Evolutionary conservation across 1,284 basidiomycete genomes (phyloP).

Genomic region (Marasmius tenuissimus): DNA sequence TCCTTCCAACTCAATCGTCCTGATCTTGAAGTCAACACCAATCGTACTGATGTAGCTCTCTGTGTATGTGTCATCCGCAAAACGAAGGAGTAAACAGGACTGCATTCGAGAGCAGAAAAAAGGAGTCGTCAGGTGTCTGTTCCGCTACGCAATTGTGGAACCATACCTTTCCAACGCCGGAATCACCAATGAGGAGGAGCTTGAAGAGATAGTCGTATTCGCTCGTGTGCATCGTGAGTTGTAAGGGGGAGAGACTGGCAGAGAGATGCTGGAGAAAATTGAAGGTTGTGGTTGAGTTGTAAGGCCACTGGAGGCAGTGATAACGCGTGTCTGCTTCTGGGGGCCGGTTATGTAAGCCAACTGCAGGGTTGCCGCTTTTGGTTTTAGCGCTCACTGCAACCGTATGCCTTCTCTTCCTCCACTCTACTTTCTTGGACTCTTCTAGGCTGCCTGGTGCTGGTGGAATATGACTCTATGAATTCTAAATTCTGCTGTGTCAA

Average conservation of each 20-base stretch:
- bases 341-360: neutral
- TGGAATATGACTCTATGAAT: too few species aligned
- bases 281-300: slow-evolving; percentile 17
- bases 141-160: slow-evolving; percentile 14
- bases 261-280: slow-evolving; percentile 4
- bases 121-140: slow-evolving; percentile 17
- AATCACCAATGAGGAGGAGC: slow-evolving; percentile 90
- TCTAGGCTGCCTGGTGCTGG: too few species aligned
- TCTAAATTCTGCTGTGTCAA: too few species aligned
- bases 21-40: slow-evolving; percentile 99
- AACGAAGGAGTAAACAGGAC: slow-evolving; percentile 97
- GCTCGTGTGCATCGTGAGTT: slow-evolving; percentile 74
- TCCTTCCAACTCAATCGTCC: slow-evolving; percentile 98
- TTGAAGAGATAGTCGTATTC: slow-evolving; percentile 99
- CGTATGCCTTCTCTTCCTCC: too few species aligned
- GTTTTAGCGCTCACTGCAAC: neutral
- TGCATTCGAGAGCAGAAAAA: slow-evolving; percentile 35
- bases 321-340: slow-evolving; percentile 6
- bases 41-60: slow-evolving; percentile 99
- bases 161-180: slow-evolving; percentile 93
- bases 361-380: neutral
- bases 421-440: too few species aligned
- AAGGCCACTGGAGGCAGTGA: slow-evolving; percentile 32
- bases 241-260: slow-evolving; percentile 6
- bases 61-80: slow-evolving; percentile 99